phyloP scores from a whole-genome alignment of 805 yeast genomes.

The Candida nonsorbophila region DNA sequence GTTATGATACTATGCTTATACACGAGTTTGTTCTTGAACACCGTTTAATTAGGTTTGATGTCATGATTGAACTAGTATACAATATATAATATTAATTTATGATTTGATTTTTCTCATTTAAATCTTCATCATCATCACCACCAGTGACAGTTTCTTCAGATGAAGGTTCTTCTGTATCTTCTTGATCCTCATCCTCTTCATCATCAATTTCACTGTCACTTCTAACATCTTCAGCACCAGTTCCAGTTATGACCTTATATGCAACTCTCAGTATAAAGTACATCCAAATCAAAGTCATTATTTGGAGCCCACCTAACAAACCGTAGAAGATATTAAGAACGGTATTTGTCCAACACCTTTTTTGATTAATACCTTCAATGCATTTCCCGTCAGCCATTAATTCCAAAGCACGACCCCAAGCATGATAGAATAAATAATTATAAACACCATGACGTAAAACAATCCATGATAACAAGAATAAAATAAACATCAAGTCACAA shows the following conservation, averaged over 20 bases:
- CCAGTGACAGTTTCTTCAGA: constrained; percentile 16
- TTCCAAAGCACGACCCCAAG: constrained; percentile 35
- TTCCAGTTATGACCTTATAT: constrained; percentile 62
- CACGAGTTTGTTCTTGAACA: constrained; percentile 40
- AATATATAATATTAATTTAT: neutral
- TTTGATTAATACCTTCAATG: constrained; percentile 21
- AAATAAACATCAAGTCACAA: constrained; percentile 66
- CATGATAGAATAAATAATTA: constrained; percentile 60
- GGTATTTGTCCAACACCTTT: constrained; percentile 47
- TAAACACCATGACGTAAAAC: constrained; percentile 67
- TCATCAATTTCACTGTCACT: constrained; percentile 69
- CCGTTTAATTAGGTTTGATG: constrained; percentile 2
- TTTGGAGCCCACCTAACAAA: constrained; percentile 62
- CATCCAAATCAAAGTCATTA: constrained; percentile 68
- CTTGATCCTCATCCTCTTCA: constrained; percentile 16
- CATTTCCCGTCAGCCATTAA: constrained; percentile 44
- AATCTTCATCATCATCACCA: constrained; percentile 10
- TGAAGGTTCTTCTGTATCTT: too few relatives aligned
- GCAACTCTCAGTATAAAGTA: constrained; percentile 68
- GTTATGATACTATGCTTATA: constrained; percentile 52
- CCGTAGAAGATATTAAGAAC: constrained; percentile 45
- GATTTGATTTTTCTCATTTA: constrained; percentile 6
- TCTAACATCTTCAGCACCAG: constrained; percentile 80
- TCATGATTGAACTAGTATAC: neutral
- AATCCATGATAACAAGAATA: constrained; percentile 69